Evolutionary conservation across 352 stramenopile genomes (phyloP), one percentile per base, ranked within the genome.

Genomic region (Globisporangium acanthophoron): DNA sequence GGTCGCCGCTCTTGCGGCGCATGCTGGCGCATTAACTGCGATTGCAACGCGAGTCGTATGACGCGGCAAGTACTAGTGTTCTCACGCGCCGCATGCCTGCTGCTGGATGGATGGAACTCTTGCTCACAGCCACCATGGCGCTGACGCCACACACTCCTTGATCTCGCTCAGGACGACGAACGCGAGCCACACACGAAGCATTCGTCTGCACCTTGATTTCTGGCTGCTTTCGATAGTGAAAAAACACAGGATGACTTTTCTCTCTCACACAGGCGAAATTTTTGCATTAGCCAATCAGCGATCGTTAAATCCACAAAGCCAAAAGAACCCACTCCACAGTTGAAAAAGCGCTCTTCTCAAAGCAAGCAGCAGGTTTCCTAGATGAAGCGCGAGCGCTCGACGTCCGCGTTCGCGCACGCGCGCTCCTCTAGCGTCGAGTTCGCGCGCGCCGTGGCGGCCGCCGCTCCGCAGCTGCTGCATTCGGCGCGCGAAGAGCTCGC

Each of bases 331-430:
- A 40, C 24, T 27, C 24, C 33, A 37, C 9, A 37, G 6, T 37
- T 37, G 33, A 37, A 37, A 37, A 37, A 37, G 24, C 24, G 24
- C 24, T 27, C 24, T 27, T 27, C 24, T 27, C 24, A 27, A 27
- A 27, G 24, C 24, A 27, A 27, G 24, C 24, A 27, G 24, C 24
- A 27, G 24, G 1, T 3, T 18, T 16, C 12, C 15, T 13, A 6
- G 12, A 84, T 85, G 74, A 81, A 82, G 58, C 74, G 72, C 47
- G 72, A 82, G 56, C 72, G 72, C 31, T 69, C 71, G 24, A 54
- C 69, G 43, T 70, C 58, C 24, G 59, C 55, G 16, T 52, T 78
- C 37, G 59, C 63, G 40, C 59, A 69, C 55, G 47, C 64, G 35
- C 51, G 61, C 44, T 35, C 61, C 12, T 64, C 58, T 9, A 64